Base-by-base conservation (phyloP, 306 rosid species). In the Carpinus viminea region DNA sequence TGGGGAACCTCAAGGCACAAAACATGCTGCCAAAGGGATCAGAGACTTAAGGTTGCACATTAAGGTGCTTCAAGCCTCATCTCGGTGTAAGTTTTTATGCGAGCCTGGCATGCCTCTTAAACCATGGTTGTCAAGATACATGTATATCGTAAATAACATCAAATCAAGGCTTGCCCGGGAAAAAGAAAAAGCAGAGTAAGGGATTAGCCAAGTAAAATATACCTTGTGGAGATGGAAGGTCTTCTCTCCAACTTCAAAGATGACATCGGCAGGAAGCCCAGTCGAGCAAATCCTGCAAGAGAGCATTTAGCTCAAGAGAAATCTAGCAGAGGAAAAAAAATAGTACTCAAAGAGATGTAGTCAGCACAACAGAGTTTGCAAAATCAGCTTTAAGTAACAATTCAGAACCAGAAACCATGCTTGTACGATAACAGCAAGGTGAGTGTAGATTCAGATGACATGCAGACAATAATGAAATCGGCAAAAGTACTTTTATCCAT, bases 201-300 rank as follows among this genome's bases (percentile, higher is more conserved):
- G 12, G 56, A 71, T 68, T 64, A 70, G 59, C 59, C 18, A 69
- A 76, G 74, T 26, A 79, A 81, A 76, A 36, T 70, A 65, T 41
- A 92, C 98, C 97, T 92, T 94, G 85, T 94, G 98, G 76, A 94
- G 96, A 89, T 88, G 94, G 82, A 94, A 94, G 59, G 86, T 84
- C n/a, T 76, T 82, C 15, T 86, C 92, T 13, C 93, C 93, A 81
- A 92, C 88, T 88, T 94, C 96, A 89, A 92, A 76, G 72, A 87
- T 79, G 56, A 94, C 83, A 80, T 94, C 98, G 55, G 92, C 88
- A 43, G 96, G 77, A 74, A 94, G 98, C 66, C 96, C 98, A 75
- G 90, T 87, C 57, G 94, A 88, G 89, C 93, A 94, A 41, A 88
- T 78, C 98, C 98, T 94, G 84, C 36, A 83, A 78, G 80, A 70